Evolutionary conservation across 2,329 filamentous ascomycete species (phyloP), one percentile per base, ranked within the genome.

Genomic region (Apiospora malaysiana): DNA sequence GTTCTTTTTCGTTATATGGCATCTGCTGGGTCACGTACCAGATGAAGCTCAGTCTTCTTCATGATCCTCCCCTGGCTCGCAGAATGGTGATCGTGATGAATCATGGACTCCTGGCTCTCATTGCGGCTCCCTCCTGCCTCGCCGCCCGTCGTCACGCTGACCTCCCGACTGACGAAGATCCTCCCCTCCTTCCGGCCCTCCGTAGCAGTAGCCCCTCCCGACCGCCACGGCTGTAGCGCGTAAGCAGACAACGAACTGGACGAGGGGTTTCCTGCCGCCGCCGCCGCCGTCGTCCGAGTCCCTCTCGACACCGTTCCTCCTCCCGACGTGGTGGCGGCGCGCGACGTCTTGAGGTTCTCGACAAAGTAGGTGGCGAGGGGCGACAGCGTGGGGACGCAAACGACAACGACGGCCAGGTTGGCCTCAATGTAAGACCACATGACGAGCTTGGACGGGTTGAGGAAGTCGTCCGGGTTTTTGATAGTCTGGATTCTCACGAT

Each of bases 401-500:
- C 76, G 45, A 85, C 79, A 21, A 84, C 79, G 45, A 84, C 82
- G 40, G 83, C 84, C 1, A 85, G 77, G 70, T 83, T 81, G 68
- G 80, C 80, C 73, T 86, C 84, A 23, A 86, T 74, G 14, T 79
- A 78, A 0, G 84, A 86, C 85, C 85, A 86, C 43, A 82, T 78
- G 67, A 85, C 81, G 27, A 83, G 40, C 40, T 76, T 71, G 7
- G 82, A 78, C 2, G 81, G 84, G 76, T 87, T 83, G 42, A 83
- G 81, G 71, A 84, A 84, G 74, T 83, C 83, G 42, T 76, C 73
- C 4, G 87, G 80, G 14, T 78, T 80, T 45, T 79, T 79, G 72
- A 88, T 82, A 21, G 83, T 86, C 70, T 83, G 81, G 71, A 87
- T 85, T 16, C 85, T 85, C 71, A 88, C 81, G 70, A 85, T 82